Evolutionary conservation across 2,329 filamentous ascomycete species (phyloP).

Genomic region (Colletotrichum siamense): DNA sequence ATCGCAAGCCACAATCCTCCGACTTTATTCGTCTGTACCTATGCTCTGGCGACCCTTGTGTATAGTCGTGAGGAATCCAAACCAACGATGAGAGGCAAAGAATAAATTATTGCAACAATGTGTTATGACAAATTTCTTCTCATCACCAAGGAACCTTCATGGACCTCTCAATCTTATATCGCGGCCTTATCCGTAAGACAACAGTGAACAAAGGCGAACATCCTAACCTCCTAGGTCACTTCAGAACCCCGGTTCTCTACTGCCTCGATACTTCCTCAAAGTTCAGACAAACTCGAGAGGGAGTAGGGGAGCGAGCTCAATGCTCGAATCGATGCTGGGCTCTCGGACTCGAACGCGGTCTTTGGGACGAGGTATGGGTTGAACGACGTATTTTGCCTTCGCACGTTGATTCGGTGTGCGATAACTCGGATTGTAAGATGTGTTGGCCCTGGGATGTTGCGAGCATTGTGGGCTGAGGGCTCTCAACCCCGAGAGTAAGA

Average conservation of each 20-base stretch:
- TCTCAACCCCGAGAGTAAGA: background rate
- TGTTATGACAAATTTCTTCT: background rate
- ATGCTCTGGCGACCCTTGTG: background rate
- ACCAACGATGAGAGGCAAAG: background rate
- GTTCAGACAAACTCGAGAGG: background rate
- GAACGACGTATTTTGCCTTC: background rate
- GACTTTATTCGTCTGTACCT: background rate
- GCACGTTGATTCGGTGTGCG: rapidly evolving
- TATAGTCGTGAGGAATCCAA: background rate
- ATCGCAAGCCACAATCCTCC: background rate
- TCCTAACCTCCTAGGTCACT: background rate
- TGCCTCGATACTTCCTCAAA: rapidly evolving
- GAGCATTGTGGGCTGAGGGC: background rate
- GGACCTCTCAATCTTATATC: background rate
- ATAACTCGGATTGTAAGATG: background rate
- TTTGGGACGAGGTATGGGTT: background rate
- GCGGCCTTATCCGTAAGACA: background rate
- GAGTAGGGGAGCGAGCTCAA: background rate
- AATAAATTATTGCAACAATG: background rate
- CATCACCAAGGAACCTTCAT: background rate
- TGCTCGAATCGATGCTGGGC: background rate
- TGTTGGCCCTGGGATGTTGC: background rate
- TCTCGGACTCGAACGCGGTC: background rate
- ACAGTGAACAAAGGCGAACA: background rate
- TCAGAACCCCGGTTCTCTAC: background rate